Percentiles rank a stretch among this genome's conserved stretches.
These are phyloP conservation scores for Mycena leptocephala DNA, from an alignment of 768 basidiomycete species.

Conservation along the genomic window DNA sequence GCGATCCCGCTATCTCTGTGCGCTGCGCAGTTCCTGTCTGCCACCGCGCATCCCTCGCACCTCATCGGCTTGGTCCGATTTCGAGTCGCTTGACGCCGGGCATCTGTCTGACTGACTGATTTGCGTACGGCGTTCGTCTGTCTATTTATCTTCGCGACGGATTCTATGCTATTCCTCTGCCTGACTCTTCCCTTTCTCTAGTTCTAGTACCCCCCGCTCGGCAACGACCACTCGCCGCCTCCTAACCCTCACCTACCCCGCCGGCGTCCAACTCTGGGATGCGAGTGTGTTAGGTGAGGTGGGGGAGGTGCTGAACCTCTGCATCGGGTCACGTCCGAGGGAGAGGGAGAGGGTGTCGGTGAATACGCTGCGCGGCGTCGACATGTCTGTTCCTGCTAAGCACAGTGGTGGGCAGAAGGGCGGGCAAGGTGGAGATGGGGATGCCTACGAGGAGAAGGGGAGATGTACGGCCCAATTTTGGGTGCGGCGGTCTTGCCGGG, in stretches of 20 bases:
- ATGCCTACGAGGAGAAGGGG: constrained; percentile 13
- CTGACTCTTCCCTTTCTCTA: too few species aligned
- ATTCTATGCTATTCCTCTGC: too few species aligned
- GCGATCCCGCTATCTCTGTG: too few species aligned
- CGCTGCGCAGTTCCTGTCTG: too few species aligned
- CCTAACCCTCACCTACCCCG: background rate
- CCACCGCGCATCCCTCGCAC: too few species aligned
- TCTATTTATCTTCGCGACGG: too few species aligned
- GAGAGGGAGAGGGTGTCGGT: background rate
- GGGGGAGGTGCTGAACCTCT: background rate
- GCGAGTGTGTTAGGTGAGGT: background rate
- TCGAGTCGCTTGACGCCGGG: too few species aligned
- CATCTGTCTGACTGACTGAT: too few species aligned
- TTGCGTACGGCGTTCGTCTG: too few species aligned
- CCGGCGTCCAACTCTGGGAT: background rate
- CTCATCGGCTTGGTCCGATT: too few species aligned
- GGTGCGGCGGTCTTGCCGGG: constrained; percentile 63
- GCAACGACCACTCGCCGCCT: background rate
- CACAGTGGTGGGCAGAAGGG: background rate
- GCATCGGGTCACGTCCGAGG: background rate
- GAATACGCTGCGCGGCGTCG: background rate
- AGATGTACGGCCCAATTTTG: constrained; percentile 49
- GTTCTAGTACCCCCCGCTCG: too few species aligned
- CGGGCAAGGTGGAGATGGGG: background rate
- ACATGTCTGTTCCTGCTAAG: background rate